Evolutionary conservation across 495 filamentous ascomycete genomes (phyloP).

Genomic region (Talaromyces liani): DNA sequence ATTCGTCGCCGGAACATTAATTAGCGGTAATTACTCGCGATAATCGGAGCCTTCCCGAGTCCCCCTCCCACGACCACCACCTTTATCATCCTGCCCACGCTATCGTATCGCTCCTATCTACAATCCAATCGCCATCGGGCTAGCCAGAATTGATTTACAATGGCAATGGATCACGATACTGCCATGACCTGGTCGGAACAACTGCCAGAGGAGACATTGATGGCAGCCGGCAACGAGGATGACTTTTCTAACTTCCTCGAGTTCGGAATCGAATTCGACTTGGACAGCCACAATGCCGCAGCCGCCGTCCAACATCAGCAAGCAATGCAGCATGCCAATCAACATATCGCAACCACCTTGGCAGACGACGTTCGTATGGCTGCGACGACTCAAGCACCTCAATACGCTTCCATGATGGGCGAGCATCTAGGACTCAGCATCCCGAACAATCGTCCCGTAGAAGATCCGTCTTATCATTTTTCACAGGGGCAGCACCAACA

Average conservation of each 20-base stretch:
- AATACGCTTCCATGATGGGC: conserved; percentile 13
- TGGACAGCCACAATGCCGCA: conserved; percentile 34
- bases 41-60: conserved; percentile 4
- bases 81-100: background rate
- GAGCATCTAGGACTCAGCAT: conserved; percentile 1
- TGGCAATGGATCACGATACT: conserved; percentile 33
- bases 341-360: conserved; percentile 25
- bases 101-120: background rate
- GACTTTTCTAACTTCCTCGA: conserved; percentile 49
- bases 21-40: background rate
- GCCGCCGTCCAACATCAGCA: conserved; percentile 20
- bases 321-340: conserved; percentile 21
- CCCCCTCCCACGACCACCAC: conserved; percentile 3
- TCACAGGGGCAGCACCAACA: conserved; percentile 16
- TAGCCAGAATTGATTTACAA: background rate
- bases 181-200: conserved; percentile 36
- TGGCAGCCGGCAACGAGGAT: conserved; percentile 30
- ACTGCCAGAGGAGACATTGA: conserved; percentile 25
- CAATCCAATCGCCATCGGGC: background rate
- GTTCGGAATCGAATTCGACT: conserved; percentile 44
- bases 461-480: conserved; percentile 16
- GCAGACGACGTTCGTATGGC: conserved; percentile 23
- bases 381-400: conserved; percentile 21
- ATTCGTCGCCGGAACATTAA: conserved; percentile 15
- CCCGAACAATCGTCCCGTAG: conserved; percentile 5